A percentile compares a stretch with the other conserved stretches of the same genome.
phyloP scores from a whole-genome alignment of 176 grass and related monocot species.

The Neostapfia colusana region DNA sequence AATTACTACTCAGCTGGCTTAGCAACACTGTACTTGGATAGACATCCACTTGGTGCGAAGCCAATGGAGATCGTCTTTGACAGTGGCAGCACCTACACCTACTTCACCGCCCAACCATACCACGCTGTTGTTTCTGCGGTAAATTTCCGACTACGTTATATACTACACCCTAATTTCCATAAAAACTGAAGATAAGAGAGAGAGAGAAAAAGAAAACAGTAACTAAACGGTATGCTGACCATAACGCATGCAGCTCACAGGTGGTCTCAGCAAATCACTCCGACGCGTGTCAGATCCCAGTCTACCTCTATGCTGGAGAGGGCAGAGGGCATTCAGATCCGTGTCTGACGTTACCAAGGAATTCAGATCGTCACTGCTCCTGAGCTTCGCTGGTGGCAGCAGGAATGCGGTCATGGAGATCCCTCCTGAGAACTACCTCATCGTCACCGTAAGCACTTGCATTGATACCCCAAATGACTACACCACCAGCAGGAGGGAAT shows the following conservation, averaged over 20 bases:
- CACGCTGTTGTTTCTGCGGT: constrained; percentile 60
- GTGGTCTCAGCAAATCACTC: constrained; percentile 47
- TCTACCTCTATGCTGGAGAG: constrained; percentile 71
- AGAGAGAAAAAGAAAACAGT: background rate
- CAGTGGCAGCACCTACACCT: constrained; percentile 81
- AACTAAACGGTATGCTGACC: background rate
- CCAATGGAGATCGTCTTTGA: constrained; percentile 62
- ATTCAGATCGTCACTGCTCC: too few species aligned
- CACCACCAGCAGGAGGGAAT: too few species aligned
- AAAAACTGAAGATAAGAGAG: too few species aligned
- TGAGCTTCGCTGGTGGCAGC: constrained; percentile 48
- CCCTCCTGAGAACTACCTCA: constrained; percentile 80
- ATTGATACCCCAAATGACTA: background rate
- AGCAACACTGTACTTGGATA: constrained; percentile 29
- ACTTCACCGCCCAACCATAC: constrained; percentile 43
- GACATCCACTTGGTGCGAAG: constrained; percentile 34
- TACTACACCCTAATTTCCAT: background rate
- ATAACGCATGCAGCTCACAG: constrained; percentile 61
- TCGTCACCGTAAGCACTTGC: constrained; percentile 70
- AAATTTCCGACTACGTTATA: constrained; percentile 12
- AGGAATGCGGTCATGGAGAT: constrained; percentile 45
- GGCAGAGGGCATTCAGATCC: too few species aligned
- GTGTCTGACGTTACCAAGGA: too few species aligned
- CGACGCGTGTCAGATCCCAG: constrained; percentile 28
- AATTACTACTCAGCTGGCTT: constrained; percentile 37